Base-by-base conservation (phyloP, 768 basidiomycete species). In the Lactarius psammicola region DNA sequence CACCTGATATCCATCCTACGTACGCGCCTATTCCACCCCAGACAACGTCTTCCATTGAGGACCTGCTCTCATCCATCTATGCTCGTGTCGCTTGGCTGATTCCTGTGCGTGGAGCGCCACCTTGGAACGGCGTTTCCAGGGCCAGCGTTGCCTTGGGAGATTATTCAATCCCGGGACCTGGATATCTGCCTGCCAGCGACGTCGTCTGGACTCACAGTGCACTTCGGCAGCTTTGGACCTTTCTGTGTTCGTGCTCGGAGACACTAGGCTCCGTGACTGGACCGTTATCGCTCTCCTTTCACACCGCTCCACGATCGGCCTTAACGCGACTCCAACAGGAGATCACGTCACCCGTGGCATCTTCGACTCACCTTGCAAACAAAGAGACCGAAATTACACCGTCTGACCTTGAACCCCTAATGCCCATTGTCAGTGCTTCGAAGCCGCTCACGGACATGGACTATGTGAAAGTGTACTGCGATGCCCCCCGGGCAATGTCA, bases 401-500 rank as follows among this genome's bases (percentile, higher is more conserved):
- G 10, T 46, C 57, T 9, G 40, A 67, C 56, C 40, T 26, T 20
- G 42, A 51, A 7, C 34, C 26, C 9, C 51, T 26, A 30, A 42
- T 36, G 42, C 53, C 57, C 23, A 56, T 63, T 28, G 31, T 46
- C 59, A 17, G 46, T 23, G 56, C 56, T 26, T 57, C 31, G n/a
- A 38, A 44, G 26, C 42, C 28, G 26, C 66, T 67, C 34, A 33
- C 61, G 31, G 51, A 67, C 13, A 55, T 59, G 23, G 62, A 67
- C 42, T 59, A 63, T n/a, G 33, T 67, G 15, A 67, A 67, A 33
- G 51, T 67, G 26, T 67, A 67, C 42, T 67, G 66, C 60, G 62
- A 62, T 55, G 66, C 61, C 1, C 56, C 62, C 23, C 57, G 42
- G 28, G 61, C 66, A 23, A 67, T 67, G 66, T 38, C 30, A 28